A percentile compares a stretch with the other conserved stretches of the same genome.
phyloP scores from a whole-genome alignment of 495 filamentous ascomycete genomes.

The Immersiella caudata region DNA sequence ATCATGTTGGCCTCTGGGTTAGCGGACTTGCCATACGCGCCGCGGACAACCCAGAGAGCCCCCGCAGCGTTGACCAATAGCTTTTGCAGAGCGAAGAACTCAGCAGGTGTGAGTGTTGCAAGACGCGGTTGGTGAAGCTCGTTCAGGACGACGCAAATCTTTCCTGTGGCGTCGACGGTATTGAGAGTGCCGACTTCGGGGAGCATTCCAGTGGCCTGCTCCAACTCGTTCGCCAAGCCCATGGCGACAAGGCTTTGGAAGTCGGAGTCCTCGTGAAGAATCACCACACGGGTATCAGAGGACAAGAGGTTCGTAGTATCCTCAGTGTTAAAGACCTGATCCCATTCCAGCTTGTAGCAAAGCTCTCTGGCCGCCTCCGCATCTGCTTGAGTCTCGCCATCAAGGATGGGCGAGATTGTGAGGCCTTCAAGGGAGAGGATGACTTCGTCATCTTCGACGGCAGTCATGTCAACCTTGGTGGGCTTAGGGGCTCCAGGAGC shows the following conservation, averaged over 20 bases:
- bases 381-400: constrained; percentile 36
- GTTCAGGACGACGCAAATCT: constrained; percentile 46
- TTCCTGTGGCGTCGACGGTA: constrained; percentile 36
- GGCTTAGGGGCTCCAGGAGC: constrained; percentile 35
- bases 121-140: constrained; percentile 50
- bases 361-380: constrained; percentile 40
- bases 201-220: constrained; percentile 43
- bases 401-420: constrained; percentile 45
- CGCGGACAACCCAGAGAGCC: constrained; percentile 55
- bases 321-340: constrained; percentile 45
- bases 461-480: constrained; percentile 42
- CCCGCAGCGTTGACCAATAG: constrained; percentile 43
- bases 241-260: constrained; percentile 49
- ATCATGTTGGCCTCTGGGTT: constrained; percentile 57
- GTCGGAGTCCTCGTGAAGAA: constrained; percentile 49
- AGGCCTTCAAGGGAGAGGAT: constrained; percentile 44
- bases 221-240: constrained; percentile 44
- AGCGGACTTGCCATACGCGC: constrained; percentile 44
- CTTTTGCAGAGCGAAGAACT: constrained; percentile 44
- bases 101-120: constrained; percentile 38
- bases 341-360: constrained; percentile 58
- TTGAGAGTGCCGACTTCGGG: constrained; percentile 39
- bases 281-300: constrained; percentile 42
- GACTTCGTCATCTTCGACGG: constrained; percentile 30
- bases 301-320: constrained; percentile 20